Percentiles rank a stretch among this genome's conserved stretches.
These are phyloP conservation scores for Penicillium maclennaniae DNA, from an alignment of 495 filamentous ascomycete genomes.

Conservation along the genomic window DNA sequence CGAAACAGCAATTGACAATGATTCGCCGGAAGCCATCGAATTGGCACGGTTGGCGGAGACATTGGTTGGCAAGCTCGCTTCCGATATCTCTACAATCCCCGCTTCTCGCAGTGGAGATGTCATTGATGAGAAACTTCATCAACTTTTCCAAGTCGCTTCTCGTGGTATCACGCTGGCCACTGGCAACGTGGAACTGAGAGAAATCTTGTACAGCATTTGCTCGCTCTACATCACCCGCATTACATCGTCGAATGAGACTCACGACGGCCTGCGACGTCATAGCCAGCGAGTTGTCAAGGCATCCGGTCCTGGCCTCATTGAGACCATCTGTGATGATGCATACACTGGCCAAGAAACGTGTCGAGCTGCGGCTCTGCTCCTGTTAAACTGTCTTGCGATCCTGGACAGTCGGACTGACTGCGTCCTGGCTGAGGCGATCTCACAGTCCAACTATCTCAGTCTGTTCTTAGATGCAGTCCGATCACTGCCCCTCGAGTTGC, in stretches of 20 bases:
- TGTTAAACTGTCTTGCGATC: conserved; percentile 66
- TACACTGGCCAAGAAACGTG: conserved; percentile 76
- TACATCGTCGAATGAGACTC: conserved; percentile 41
- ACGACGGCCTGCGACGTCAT: conserved; percentile 49
- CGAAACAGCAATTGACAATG: conserved; percentile 63
- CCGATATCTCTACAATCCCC: conserved; percentile 42
- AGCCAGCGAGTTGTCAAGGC: conserved; percentile 71
- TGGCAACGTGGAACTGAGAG: conserved; percentile 65
- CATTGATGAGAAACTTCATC: conserved; percentile 82
- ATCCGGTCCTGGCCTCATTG: conserved; percentile 73
- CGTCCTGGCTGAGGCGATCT: conserved; percentile 72
- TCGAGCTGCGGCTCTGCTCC: conserved; percentile 75
- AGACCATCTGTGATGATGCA: conserved; percentile 89
- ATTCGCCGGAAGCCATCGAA: conserved; percentile 61
- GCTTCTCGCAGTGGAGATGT: conserved; percentile 58
- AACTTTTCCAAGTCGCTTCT: conserved; percentile 82
- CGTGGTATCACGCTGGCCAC: conserved; percentile 68
- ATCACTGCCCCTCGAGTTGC: conserved; percentile 62
- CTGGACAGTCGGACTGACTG: conserved; percentile 63
- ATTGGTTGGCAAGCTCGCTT: conserved; percentile 69
- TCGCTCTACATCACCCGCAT: conserved; percentile 78
- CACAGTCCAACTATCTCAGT: conserved; percentile 81
- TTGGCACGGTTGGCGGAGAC: conserved; percentile 74
- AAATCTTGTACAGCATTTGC: conserved; percentile 83
- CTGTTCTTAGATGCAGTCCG: conserved; percentile 82